Conservation (phyloP, 2,329 filamentous ascomycete genomes). For the Monilinia vaccinii-corymbosi region DNA sequence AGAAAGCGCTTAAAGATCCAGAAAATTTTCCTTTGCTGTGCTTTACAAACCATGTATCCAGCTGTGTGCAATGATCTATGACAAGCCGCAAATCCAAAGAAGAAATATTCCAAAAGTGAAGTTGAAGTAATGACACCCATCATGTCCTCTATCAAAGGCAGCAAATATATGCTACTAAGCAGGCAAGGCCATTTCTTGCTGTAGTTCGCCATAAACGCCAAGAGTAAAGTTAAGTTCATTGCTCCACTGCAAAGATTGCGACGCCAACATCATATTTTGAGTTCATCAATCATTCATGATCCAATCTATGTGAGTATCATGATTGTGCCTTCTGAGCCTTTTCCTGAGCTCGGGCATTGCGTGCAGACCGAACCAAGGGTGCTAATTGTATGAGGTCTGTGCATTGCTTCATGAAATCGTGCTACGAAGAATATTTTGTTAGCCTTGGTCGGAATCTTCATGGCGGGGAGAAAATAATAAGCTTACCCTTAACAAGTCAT, state of each 20-base stretch:
- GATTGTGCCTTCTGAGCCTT: slow-evolving; percentile 55
- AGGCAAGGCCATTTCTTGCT: not conserved
- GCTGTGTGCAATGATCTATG: not conserved
- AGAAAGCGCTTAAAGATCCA: not conserved
- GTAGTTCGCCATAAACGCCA: slow-evolving; percentile 2
- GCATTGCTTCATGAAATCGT: slow-evolving; percentile 71
- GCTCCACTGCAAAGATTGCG: slow-evolving; percentile 4
- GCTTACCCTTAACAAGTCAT: slow-evolving; percentile 84
- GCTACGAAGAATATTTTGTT: slow-evolving; percentile 38
- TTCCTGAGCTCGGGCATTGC: slow-evolving; percentile 78
- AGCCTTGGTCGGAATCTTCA: not conserved
- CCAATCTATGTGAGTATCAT: slow-evolving; percentile 7
- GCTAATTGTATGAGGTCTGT: slow-evolving; percentile 69
- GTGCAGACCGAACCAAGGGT: slow-evolving; percentile 77
- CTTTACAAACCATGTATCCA: slow-evolving; percentile 3
- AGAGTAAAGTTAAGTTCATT: not conserved
- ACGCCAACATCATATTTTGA: slow-evolving; percentile 5
- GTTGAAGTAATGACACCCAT: not conserved
- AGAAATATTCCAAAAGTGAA: not conserved
- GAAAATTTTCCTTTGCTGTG: not conserved
- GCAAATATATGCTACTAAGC: not conserved
- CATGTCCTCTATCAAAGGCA: not conserved
- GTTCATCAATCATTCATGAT: slow-evolving; percentile 9
- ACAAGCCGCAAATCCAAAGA: not conserved
- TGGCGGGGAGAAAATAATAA: not conserved